Evolutionary conservation across 768 basidiomycete genomes (phyloP).

Genomic region (Boletus pseudopeckii): DNA sequence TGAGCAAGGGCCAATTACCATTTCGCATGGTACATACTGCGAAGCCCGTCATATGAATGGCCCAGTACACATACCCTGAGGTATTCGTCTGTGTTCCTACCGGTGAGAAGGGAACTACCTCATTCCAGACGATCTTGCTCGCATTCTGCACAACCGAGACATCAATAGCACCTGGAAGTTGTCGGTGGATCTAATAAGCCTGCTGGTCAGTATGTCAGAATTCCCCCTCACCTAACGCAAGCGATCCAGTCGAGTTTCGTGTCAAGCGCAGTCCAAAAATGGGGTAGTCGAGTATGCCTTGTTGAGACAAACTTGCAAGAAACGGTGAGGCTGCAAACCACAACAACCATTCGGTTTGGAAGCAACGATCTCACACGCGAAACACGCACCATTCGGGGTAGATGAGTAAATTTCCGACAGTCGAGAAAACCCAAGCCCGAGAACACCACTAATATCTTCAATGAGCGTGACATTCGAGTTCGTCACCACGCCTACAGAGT

Average conservation of each 20-base stretch:
- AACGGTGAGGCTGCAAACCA: constrained; percentile 58
- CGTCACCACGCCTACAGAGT: constrained; percentile 51
- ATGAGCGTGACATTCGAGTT: constrained; percentile 59
- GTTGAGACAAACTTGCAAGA: constrained; percentile 56
- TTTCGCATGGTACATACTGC: constrained; percentile 36
- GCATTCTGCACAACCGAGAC: constrained; percentile 59
- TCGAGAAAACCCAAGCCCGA: constrained; percentile 75
- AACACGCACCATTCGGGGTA: constrained; percentile 47
- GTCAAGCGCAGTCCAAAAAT: constrained; percentile 71
- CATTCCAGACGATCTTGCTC: constrained; percentile 66
- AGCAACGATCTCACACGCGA: not conserved
- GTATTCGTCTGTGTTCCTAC: constrained; percentile 51
- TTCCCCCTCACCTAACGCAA: constrained; percentile 53
- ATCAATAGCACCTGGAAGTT: constrained; percentile 70
- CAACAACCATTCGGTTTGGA: not conserved
- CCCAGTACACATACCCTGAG: constrained; percentile 77
- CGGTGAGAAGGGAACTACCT: constrained; percentile 71
- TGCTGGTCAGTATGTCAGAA: not conserved
- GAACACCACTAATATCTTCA: constrained; percentile 64
- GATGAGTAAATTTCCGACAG: constrained; percentile 55
- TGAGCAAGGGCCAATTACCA: constrained; percentile 1
- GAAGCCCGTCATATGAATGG: constrained; percentile 55
- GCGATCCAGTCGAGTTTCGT: constrained; percentile 53
- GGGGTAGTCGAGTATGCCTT: constrained; percentile 68
- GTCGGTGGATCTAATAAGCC: not conserved